A percentile compares a stretch with the other conserved stretches of the same genome.
These are phyloP conservation scores for Microsporum audouinii DNA, from an alignment of 2,329 filamentous ascomycete species.

Conservation along the genomic window DNA sequence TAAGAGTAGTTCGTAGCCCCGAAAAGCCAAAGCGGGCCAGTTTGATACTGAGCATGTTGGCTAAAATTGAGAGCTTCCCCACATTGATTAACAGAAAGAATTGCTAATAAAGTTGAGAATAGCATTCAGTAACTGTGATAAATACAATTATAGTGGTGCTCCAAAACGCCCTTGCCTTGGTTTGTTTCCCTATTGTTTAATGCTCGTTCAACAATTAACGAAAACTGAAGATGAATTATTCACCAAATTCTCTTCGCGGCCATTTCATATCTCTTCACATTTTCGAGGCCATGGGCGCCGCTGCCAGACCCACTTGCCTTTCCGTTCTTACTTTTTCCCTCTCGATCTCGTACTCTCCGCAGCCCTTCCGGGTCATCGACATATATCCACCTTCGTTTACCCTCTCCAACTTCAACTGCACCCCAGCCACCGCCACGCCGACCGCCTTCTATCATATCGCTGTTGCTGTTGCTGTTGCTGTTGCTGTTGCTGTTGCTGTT, in stretches of 20 bases:
- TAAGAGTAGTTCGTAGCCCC: no score
- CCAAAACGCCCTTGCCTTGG: no score
- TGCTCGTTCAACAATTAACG: neutral
- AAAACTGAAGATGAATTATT: constrained; percentile 8
- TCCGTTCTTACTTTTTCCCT: constrained; percentile 48
- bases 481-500: constrained; percentile 42
- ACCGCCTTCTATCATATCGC: constrained; percentile 56
- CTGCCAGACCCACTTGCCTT: constrained; percentile 47
- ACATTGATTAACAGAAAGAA: no score
- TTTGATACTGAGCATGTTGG: no score
- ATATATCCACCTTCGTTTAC: constrained; percentile 76
- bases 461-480: constrained; percentile 35
- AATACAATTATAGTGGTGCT: no score
- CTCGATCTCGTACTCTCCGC: constrained; percentile 51
- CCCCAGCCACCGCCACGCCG: constrained; percentile 72
- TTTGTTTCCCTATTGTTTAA: neutral
- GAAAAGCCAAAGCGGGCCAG: no score
- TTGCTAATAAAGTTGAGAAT: no score
- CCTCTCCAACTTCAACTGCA: constrained; percentile 77
- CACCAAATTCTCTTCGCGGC: constrained; percentile 94
- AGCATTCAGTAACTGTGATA: no score
- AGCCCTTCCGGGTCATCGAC: constrained; percentile 66
- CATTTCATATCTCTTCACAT: constrained; percentile 79
- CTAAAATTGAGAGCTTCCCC: no score
- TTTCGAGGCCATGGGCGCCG: constrained; percentile 48